A percentile compares a stretch with the other conserved stretches of the same genome.
These are phyloP conservation scores for Bryoglossum gracile DNA, from an alignment of 495 filamentous ascomycete species.

Conservation along the genomic window DNA sequence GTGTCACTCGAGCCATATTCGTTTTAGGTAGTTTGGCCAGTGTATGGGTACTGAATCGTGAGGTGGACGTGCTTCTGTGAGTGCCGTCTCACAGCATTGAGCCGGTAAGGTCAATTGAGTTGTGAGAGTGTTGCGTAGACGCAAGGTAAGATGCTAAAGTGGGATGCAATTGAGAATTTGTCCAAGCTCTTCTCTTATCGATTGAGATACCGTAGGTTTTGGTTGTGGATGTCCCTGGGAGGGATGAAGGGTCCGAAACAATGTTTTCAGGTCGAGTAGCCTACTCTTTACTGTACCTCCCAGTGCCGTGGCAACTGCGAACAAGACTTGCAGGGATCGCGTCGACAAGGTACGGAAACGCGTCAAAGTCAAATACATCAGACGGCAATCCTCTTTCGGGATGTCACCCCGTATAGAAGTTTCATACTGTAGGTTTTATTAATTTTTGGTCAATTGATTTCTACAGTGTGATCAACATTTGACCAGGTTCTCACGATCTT, in stretches of 20 bases:
- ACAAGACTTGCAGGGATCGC: too few species aligned
- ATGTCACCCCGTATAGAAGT: too few species aligned
- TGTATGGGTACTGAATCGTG: not conserved
- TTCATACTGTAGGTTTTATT: too few species aligned
- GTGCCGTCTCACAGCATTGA: not conserved
- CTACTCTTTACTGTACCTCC: too few species aligned
- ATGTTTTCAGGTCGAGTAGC: conserved; percentile 6
- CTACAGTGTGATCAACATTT: too few species aligned
- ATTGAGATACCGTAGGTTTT: conserved; percentile 10
- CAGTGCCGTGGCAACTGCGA: conserved; percentile 16
- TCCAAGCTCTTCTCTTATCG: conserved; percentile 20
- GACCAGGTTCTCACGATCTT: too few species aligned
- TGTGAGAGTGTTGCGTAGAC: not conserved
- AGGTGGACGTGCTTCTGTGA: conserved; percentile 2
- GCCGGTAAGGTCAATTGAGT: conserved; percentile 3
- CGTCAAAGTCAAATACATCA: not conserved
- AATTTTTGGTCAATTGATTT: too few species aligned
- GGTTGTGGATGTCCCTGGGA: conserved; percentile 26
- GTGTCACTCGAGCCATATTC: conserved; percentile 31
- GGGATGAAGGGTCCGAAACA: conserved; percentile 1
- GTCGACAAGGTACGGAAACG: too few species aligned
- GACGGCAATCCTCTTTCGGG: too few species aligned
- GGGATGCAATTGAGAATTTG: conserved; percentile 13
- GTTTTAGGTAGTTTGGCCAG: conserved; percentile 1
- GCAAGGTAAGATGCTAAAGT: conserved; percentile 12